A percentile compares a stretch with the other conserved stretches of the same genome.
Conservation (phyloP, 192 early-diverging fungal species). For the Entomortierella beljakovae region DNA sequence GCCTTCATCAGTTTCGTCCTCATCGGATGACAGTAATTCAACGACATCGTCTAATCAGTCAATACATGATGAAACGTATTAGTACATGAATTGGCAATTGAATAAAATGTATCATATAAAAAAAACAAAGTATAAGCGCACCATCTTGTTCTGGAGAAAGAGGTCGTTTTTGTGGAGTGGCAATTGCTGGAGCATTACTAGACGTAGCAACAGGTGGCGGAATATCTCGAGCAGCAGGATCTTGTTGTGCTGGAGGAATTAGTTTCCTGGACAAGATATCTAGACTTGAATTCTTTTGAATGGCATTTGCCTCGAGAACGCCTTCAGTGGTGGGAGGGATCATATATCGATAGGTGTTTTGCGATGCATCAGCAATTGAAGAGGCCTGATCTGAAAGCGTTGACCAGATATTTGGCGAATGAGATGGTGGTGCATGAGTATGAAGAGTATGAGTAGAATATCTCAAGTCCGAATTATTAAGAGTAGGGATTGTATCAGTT, state of each 20-base stretch:
- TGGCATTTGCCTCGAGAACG: no score
- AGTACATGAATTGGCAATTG: no score
- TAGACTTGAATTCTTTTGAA: no score
- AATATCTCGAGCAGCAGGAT: no score
- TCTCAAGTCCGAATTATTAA: not conserved
- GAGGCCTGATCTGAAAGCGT: not conserved
- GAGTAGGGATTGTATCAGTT: slow-evolving; percentile 42
- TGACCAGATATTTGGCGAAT: no score
- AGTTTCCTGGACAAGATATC: no score
- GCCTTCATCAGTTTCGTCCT: slow-evolving; percentile 3
- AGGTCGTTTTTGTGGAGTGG: no score
- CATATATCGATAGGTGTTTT: slow-evolving; percentile 15
- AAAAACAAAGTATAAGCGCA: not conserved
- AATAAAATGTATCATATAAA: no score
- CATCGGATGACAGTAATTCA: slow-evolving; percentile 36
- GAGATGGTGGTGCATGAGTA: not conserved
- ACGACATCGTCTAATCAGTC: slow-evolving; percentile 4
- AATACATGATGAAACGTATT: not conserved
- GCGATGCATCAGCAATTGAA: not conserved
- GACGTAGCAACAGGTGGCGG: no score
- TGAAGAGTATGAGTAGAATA: not conserved
- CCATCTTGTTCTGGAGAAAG: no score
- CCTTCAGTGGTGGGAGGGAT: slow-evolving; percentile 20
- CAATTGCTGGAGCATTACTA: no score
- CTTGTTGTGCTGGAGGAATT: no score